Evolutionary conservation across 2,329 filamentous ascomycete genomes (phyloP).

Genomic region (Juglanconis juglandina): DNA sequence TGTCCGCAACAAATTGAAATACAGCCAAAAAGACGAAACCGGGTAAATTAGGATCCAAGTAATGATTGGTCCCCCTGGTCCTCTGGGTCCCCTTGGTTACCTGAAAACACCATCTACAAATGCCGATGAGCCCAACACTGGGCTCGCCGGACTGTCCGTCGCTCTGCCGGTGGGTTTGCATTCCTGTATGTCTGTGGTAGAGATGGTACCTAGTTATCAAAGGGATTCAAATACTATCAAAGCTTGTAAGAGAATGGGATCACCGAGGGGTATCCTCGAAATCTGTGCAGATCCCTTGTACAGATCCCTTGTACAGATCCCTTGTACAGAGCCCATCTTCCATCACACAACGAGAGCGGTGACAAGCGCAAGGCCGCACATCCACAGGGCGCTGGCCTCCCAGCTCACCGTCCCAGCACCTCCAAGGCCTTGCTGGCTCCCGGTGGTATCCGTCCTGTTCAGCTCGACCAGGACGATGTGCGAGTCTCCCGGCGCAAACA

Average conservation of each 20-base stretch:
- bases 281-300: background rate
- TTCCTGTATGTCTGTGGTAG: too few relatives aligned
- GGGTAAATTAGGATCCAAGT: too few relatives aligned
- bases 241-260: background rate
- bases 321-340: background rate
- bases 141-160: too few relatives aligned
- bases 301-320: background rate
- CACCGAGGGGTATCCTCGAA: background rate
- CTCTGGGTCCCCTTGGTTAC: too few relatives aligned
- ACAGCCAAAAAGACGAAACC: too few relatives aligned
- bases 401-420: slow-evolving; percentile 31
- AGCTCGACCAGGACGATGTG: slow-evolving; percentile 39
- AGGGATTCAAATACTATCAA: background rate
- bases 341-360: slow-evolving; percentile 30
- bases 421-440: slow-evolving; percentile 25
- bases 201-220: too few relatives aligned
- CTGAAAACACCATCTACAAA: too few relatives aligned
- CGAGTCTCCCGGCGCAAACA: slow-evolving; percentile 51
- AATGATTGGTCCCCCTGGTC: too few relatives aligned
- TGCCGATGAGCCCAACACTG: too few relatives aligned
- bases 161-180: too few relatives aligned
- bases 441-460: slow-evolving; percentile 12
- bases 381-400: slow-evolving; percentile 30
- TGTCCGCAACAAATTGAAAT: too few relatives aligned
- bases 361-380: slow-evolving; percentile 30